phyloP scores from a whole-genome alignment of 129 eudicot species.

The Rutidosis leptorrhynchoides region DNA sequence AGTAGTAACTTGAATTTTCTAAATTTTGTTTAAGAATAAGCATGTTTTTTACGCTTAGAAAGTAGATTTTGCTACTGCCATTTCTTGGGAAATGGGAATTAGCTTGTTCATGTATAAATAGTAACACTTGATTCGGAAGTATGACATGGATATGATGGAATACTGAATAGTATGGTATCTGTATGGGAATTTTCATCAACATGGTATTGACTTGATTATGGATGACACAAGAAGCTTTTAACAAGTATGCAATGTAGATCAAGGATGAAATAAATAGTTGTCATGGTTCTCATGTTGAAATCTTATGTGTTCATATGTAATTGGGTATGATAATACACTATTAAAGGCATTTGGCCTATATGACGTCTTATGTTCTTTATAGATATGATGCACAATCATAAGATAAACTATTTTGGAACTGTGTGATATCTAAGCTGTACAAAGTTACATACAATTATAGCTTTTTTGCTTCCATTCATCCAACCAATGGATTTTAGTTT shows the following conservation, averaged over 20 bases:
- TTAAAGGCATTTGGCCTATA: not conserved
- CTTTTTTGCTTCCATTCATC: constrained; percentile 2
- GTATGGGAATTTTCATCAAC: not conserved
- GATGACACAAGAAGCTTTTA: not conserved
- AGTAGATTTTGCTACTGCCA: not conserved
- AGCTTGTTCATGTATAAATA: constrained; percentile 1
- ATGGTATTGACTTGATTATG: not conserved
- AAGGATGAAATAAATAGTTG: not conserved
- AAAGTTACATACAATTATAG: constrained; percentile 8
- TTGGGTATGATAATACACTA: not conserved
- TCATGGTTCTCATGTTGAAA: not conserved
- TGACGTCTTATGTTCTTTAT: not conserved
- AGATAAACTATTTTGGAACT: not conserved
- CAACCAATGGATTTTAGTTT: not conserved
- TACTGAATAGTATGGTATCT: not conserved
- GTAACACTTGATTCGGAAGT: constrained; percentile 6
- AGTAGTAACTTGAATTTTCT: not conserved
- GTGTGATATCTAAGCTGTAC: constrained; percentile 6
- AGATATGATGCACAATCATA: not conserved
- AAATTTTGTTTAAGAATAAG: constrained; percentile 2
- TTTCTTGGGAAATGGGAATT: constrained; percentile 7
- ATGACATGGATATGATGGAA: not conserved
- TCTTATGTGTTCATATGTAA: not conserved
- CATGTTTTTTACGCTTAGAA: constrained; percentile 15
- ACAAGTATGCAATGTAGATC: not conserved